phyloP scores from a whole-genome alignment of 352 stramenopile species.

The Aphanomyces stellatus region DNA sequence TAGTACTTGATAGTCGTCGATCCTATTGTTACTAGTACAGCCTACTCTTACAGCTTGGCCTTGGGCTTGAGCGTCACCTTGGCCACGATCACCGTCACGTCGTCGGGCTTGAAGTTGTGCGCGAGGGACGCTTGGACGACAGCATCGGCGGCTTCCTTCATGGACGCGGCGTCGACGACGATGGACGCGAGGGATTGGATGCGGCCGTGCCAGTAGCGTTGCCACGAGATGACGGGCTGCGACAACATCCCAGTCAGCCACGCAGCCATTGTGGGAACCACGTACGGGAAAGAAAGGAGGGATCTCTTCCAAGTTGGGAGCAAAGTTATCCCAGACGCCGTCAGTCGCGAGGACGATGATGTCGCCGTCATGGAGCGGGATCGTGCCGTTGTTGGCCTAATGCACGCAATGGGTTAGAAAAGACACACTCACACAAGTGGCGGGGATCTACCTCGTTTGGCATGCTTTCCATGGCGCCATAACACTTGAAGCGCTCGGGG shows the following conservation, averaged over 20 bases:
- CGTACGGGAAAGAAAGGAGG: conserved; percentile 50
- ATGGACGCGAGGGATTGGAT: conserved; percentile 52
- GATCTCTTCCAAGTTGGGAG: conserved; percentile 37
- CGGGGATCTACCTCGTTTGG: conserved; percentile 42
- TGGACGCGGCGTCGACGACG: conserved; percentile 32
- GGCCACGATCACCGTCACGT: conserved; percentile 71
- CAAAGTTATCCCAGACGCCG: conserved; percentile 78
- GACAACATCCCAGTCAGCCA: conserved; percentile 1
- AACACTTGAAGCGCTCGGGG: conserved; percentile 55
- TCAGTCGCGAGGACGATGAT: conserved; percentile 72
- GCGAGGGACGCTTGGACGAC: conserved; percentile 57
- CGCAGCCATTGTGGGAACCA: neutral
- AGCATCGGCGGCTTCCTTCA: conserved; percentile 38
- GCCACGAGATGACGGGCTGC: conserved; percentile 59
- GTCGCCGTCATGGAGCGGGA: conserved; percentile 65
- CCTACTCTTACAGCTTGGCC: neutral
- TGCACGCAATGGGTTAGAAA: neutral
- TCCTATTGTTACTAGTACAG: neutral
- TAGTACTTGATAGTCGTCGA: too few species aligned
- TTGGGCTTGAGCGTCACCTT: conserved; percentile 30
- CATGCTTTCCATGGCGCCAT: conserved; percentile 71
- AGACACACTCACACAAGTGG: neutral
- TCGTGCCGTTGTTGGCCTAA: conserved; percentile 57
- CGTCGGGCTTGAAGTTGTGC: conserved; percentile 80
- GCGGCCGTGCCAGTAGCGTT: conserved; percentile 49